Percentiles rank a stretch among this genome's conserved stretches.
phyloP scores from a whole-genome alignment of 306 rosid species.

The Gastrolobium bilobum region DNA sequence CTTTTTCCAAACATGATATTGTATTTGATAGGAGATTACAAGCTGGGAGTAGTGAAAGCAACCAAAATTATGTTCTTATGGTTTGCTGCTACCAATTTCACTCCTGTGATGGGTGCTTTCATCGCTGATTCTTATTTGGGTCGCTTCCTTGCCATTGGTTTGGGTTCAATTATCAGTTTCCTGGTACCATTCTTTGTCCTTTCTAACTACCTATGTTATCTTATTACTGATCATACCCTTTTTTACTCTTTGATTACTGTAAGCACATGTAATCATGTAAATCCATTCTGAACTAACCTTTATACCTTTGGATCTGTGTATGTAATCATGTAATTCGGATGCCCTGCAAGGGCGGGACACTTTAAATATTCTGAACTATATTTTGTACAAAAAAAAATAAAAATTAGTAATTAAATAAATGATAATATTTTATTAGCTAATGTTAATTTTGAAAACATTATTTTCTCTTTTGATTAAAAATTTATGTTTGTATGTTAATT shows the following conservation, averaged over 20 bases:
- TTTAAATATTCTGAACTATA: too few species aligned
- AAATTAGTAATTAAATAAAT: too few species aligned
- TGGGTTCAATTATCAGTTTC: conserved; percentile 65
- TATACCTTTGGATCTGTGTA: neutral
- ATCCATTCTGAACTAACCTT: neutral
- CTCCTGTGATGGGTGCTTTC: conserved; percentile 70
- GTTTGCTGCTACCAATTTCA: conserved; percentile 67
- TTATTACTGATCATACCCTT: neutral
- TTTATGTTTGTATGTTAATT: too few species aligned
- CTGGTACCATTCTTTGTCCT: conserved; percentile 45
- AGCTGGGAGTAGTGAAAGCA: conserved; percentile 55
- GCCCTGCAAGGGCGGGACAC: neutral
- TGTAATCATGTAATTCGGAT: neutral
- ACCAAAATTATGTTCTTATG: conserved; percentile 58
- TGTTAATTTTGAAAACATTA: too few species aligned
- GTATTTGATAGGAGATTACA: conserved; percentile 62
- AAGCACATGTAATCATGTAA: neutral
- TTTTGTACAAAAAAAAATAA: too few species aligned
- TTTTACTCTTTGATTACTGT: neutral
- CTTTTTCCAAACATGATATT: conserved; percentile 70
- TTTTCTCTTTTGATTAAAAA: too few species aligned
- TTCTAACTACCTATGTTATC: neutral
- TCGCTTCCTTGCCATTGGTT: conserved; percentile 67
- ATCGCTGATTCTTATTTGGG: conserved; percentile 80
- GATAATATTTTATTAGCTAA: too few species aligned